Conservation (phyloP, 2,329 filamentous ascomycete genomes). For the Aspergillus luchuensis region DNA sequence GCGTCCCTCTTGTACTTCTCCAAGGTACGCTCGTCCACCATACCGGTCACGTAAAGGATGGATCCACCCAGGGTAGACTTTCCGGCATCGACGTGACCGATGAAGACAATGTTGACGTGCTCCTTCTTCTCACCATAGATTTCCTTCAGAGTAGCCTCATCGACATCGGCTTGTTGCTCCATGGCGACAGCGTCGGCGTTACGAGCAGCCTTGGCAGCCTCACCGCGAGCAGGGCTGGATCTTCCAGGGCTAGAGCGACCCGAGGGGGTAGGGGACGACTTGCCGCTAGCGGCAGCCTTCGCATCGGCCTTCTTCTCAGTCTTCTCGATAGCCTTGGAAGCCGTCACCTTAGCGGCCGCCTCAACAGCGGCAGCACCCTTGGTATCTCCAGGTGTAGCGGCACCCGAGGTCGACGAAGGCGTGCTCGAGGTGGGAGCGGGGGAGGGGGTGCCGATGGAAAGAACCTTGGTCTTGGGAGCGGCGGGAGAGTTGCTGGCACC, state of each 20-base stretch:
- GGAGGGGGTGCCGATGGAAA: slow-evolving; percentile 66
- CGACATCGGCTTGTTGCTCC: slow-evolving; percentile 76
- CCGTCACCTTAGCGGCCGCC: slow-evolving; percentile 77
- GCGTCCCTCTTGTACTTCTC: slow-evolving; percentile 98
- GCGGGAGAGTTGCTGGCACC: slow-evolving; percentile 50
- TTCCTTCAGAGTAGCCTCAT: slow-evolving; percentile 84
- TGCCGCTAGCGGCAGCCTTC: slow-evolving; percentile 62
- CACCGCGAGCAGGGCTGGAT: slow-evolving; percentile 70
- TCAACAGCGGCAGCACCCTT: slow-evolving; percentile 57
- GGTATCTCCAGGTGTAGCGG: slow-evolving; percentile 55
- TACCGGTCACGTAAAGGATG: slow-evolving; percentile 89
- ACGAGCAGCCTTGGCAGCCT: slow-evolving; percentile 60
- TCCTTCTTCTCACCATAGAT: slow-evolving; percentile 82
- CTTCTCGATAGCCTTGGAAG: slow-evolving; percentile 89
- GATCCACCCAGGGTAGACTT: slow-evolving; percentile 95
- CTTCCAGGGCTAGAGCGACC: slow-evolving; percentile 78
- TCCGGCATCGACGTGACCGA: slow-evolving; percentile 96
- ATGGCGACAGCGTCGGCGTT: slow-evolving; percentile 82
- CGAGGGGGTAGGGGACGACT: slow-evolving; percentile 78
- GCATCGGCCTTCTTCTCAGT: slow-evolving; percentile 66
- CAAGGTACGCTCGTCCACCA: slow-evolving; percentile 99
- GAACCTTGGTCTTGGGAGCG: slow-evolving; percentile 69
- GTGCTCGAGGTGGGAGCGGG: slow-evolving; percentile 35
- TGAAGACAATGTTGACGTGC: slow-evolving; percentile 93
- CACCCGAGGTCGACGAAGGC: slow-evolving; percentile 47